Evolutionary conservation across 345 rosid genomes (phyloP), one percentile per base, ranked within the genome.

Genomic region (Eucalyptus erythrocorys): DNA sequence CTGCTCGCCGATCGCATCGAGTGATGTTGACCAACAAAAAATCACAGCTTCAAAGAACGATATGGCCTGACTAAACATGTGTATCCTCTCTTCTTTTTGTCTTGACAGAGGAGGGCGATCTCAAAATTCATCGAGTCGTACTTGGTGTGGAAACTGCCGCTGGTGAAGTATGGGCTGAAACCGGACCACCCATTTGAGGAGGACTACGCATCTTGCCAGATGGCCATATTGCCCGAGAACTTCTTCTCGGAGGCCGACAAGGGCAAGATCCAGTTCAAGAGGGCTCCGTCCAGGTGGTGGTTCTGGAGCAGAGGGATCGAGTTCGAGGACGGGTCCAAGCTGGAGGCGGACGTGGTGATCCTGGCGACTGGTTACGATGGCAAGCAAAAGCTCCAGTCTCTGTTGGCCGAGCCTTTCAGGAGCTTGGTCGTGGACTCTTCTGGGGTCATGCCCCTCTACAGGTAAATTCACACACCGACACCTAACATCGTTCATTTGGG

Each of bases 171-270:
- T 87, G 95, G 96, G 37, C 86, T 95, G 86, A 92, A 92, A 91
- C 96, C 96, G 24, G 93, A 93, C 6, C 95, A 94, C 85, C 92
- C 94, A 48, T 95, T 95, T 43, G 91, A 82, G 90, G 95, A 95
- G 89, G 95, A 93, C 89, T 93, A 92, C 53, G 95, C 95, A 7
- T 91, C 95, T 13, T 95, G 96, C 89, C 96, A 94, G 68, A 94
- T 94, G 95, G 94, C 95, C 17, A 91, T 93, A 85, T 42, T 95
- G 87, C 96, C 96, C 0, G 95, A 94, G 26, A 91, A 90, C 47
- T 95, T 95, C 93, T 95, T 93, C 88, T 24, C 91, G 3, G 94
- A 92, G 88, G 95, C 95, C 1, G 94, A 94, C 89, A 92, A 94
- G 57, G 96, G 96, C 10, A 94, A 91, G n/a, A 94, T 94, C 48